Evolutionary conservation across 257 asterid species (phyloP).

Genomic region (Solanum lycopersicoides): DNA sequence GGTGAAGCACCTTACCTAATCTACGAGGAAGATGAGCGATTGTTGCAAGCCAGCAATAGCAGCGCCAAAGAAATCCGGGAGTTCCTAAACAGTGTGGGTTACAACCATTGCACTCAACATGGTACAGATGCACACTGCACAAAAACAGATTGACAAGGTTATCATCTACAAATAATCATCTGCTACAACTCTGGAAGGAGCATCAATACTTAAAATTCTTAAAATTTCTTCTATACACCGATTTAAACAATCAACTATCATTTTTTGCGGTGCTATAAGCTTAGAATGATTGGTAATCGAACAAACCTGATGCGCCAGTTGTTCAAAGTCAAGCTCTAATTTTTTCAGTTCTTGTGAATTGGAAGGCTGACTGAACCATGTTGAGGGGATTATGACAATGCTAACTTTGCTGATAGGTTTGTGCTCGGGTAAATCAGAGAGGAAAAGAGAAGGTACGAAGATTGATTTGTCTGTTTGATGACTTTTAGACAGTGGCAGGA

Average conservation of each 20-base stretch:
- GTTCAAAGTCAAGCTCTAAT: background rate
- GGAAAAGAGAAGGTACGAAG: background rate
- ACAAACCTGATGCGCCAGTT: background rate
- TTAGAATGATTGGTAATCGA: background rate
- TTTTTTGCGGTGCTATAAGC: background rate
- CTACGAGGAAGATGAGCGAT: constrained; percentile 91
- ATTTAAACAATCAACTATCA: background rate
- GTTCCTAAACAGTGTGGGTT: constrained; percentile 65
- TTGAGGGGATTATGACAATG: background rate
- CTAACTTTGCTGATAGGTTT: background rate
- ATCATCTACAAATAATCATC: background rate
- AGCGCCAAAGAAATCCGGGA: constrained; percentile 68
- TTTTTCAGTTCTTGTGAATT: background rate
- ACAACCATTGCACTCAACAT: constrained; percentile 54
- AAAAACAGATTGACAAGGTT: constrained; percentile 41
- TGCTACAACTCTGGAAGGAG: background rate
- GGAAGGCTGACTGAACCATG: background rate
- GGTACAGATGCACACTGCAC: constrained; percentile 98
- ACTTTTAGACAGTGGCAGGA: background rate
- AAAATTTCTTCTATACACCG: background rate
- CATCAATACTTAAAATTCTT: background rate
- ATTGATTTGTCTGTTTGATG: background rate
- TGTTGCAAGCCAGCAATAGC: constrained; percentile 89
- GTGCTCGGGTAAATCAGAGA: background rate
- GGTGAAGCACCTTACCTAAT: constrained; percentile 90